These are phyloP conservation scores for Fusarium citri DNA, from an alignment of 2,329 filamentous ascomycete genomes.

Conservation along the genomic window DNA sequence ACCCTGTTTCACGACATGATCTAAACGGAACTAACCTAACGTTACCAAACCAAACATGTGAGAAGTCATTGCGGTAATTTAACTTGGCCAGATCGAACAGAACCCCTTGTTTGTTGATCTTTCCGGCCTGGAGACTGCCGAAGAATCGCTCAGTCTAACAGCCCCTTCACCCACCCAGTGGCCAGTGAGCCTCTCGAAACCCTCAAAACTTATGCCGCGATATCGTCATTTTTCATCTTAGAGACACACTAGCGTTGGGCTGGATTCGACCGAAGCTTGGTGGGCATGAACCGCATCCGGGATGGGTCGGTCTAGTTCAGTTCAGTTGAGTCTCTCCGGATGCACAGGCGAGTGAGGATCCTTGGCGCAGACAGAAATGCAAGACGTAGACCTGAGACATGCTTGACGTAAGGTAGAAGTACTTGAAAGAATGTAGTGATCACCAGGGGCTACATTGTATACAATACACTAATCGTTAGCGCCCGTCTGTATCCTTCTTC, in stretches of 20 bases:
- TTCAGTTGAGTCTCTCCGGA: constrained; percentile 22
- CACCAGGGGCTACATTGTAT: constrained; percentile 15
- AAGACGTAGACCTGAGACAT: constrained; percentile 40
- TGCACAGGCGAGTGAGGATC: constrained; percentile 27
- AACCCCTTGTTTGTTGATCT: constrained; percentile 24
- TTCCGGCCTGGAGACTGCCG: constrained; percentile 29
- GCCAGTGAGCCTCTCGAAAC: constrained; percentile 9
- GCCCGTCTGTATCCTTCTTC: constrained; percentile 25
- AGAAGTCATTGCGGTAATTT: constrained; percentile 10
- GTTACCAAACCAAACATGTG: constrained; percentile 4
- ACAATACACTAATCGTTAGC: constrained; percentile 28
- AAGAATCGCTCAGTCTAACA: constrained; percentile 17
- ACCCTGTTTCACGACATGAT: constrained; percentile 38
- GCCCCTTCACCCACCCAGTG: constrained; percentile 20
- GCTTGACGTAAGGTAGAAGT: constrained; percentile 22
- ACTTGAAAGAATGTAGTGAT: constrained; percentile 17
- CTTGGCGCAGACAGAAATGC: constrained; percentile 26
- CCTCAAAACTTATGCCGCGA: constrained; percentile 34
- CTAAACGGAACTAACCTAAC: constrained; percentile 15
- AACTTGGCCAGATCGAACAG: constrained; percentile 10
- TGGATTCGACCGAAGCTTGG: constrained; percentile 37
- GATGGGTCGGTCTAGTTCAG: constrained; percentile 35
- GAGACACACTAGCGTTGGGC: constrained; percentile 38
- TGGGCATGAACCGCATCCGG: constrained; percentile 45
- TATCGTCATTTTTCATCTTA: constrained; percentile 46